These are phyloP conservation scores for Trichoderma sp. DNA, from an alignment of 2,329 filamentous ascomycete genomes.

Conservation along the genomic window DNA sequence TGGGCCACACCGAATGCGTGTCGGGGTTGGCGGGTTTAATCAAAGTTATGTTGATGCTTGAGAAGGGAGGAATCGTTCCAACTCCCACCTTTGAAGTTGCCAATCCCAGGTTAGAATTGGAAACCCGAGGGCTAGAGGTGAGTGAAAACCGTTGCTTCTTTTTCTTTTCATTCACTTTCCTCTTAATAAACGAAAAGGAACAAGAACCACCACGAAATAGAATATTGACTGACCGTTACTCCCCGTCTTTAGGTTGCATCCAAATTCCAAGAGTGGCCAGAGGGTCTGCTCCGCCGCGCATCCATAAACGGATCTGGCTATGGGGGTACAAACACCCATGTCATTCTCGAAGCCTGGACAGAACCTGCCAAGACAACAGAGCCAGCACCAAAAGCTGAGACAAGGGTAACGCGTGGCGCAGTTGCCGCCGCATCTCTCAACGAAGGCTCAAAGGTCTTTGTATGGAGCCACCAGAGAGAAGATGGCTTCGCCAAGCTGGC, in stretches of 20 bases:
- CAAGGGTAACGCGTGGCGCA: background rate
- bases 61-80: slow-evolving; percentile 15
- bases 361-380: background rate
- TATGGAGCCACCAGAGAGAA: slow-evolving; percentile 14
- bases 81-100: slow-evolving; percentile 9
- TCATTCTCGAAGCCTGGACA: slow-evolving; percentile 23
- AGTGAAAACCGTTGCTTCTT: background rate
- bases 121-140: background rate
- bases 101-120: slow-evolving; percentile 6
- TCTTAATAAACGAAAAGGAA: background rate
- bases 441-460: slow-evolving; percentile 4
- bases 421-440: background rate
- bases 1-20: slow-evolving; percentile 18
- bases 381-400: background rate
- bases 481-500: slow-evolving; percentile 15
- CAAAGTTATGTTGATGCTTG: slow-evolving; percentile 18
- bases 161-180: no score
- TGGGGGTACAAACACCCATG: slow-evolving; percentile 26
- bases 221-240: background rate
- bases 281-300: slow-evolving; percentile 15
- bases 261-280: slow-evolving; percentile 21
- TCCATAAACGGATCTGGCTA: slow-evolving; percentile 27
- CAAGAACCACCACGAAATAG: background rate
- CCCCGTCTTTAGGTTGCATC: slow-evolving; percentile 20
- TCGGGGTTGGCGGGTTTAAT: slow-evolving; percentile 18